Percentiles rank a stretch among this genome's conserved stretches.
Evolutionary conservation across 2,329 filamentous ascomycete species (phyloP).

Genomic region (Colletotrichum godetiae): DNA sequence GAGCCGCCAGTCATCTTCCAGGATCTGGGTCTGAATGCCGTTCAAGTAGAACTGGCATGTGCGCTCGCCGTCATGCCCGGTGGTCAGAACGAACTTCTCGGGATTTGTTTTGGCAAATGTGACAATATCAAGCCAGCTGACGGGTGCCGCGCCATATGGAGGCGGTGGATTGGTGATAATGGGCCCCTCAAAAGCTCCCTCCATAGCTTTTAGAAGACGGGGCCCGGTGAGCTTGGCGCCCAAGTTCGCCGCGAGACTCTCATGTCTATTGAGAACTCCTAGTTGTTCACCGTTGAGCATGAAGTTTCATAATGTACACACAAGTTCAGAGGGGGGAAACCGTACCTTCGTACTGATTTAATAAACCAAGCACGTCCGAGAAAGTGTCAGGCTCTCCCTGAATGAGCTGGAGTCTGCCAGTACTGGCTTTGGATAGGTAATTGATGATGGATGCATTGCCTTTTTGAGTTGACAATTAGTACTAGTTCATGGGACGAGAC

Average conservation of each 20-base stretch:
- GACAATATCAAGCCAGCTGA: constrained; percentile 89
- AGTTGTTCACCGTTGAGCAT: constrained; percentile 8
- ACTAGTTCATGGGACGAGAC: constrained; percentile 35
- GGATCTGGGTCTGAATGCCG: constrained; percentile 84
- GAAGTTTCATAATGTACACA: not conserved
- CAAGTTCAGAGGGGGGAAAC: constrained; percentile 2
- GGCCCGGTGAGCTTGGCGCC: constrained; percentile 86
- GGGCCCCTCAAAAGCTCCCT: constrained; percentile 85
- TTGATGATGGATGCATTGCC: constrained; percentile 57
- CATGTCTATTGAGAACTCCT: constrained; percentile 85
- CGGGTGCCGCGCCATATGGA: constrained; percentile 62
- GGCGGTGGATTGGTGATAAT: constrained; percentile 67
- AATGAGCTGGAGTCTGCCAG: constrained; percentile 61
- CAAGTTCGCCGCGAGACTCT: constrained; percentile 87
- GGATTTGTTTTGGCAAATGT: constrained; percentile 85
- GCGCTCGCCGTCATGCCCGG: constrained; percentile 74
- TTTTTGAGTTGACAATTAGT: constrained; percentile 31
- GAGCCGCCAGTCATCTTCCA: constrained; percentile 87
- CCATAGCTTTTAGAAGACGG: constrained; percentile 86
- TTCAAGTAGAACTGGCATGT: constrained; percentile 87
- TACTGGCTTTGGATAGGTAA: constrained; percentile 59
- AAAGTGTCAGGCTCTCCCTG: constrained; percentile 74
- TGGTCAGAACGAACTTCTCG: constrained; percentile 79
- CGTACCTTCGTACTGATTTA: constrained; percentile 80
- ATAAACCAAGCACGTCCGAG: constrained; percentile 76